Base-by-base conservation (phyloP, 495 filamentous ascomycete species). In the Podospora pseudopauciseta region DNA sequence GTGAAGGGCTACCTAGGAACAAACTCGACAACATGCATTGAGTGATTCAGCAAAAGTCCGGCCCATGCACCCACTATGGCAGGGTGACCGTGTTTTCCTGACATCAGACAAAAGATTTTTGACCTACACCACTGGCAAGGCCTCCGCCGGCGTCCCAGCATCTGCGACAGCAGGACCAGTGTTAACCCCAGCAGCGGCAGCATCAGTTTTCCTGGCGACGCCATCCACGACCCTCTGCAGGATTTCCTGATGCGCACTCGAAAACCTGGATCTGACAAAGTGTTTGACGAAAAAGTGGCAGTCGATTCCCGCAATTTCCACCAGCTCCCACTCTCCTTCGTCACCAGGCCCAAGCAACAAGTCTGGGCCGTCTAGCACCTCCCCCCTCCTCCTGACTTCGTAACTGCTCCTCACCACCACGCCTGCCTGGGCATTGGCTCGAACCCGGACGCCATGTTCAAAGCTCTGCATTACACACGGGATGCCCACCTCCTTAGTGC, bases 331-430 rank as follows among this genome's bases (percentile, higher is more conserved):
- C n/a, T 78, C 75, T 23, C 73, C 75, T 4, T 72, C 70, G 4
- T 66, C 55, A 20, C 66, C 63, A 23, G 71, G 64, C 5, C 64
- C 44, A 27, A 57, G 49, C 16, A 55, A 44, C 26, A 58, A 57
- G 28, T 59, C 64, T 1, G 69, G 44, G 1, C 67, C 71, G 7
- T 59, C 70, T 16, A 53, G 19, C 27, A 69, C 69, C 65, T 71
- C 71, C 16, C 75, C 71, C 26, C 73, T 70, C 18, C 64, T 67
- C 15, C 76, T 69, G 5, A 80, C 76, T 67, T 75, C 73, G 67
- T 78, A 80, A 63, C 71, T 70, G 69, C 77, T 78, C 68, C 77
- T 65, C 53, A 79, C 76, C 15, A 68, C 73, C 3, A 80, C 77
- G 28, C 74, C 77, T 23, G 67, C 74, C 6, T 67, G 59, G 13